Conservation (phyloP, 169 alveolate species). For the Cryptosporidium sp. region DNA sequence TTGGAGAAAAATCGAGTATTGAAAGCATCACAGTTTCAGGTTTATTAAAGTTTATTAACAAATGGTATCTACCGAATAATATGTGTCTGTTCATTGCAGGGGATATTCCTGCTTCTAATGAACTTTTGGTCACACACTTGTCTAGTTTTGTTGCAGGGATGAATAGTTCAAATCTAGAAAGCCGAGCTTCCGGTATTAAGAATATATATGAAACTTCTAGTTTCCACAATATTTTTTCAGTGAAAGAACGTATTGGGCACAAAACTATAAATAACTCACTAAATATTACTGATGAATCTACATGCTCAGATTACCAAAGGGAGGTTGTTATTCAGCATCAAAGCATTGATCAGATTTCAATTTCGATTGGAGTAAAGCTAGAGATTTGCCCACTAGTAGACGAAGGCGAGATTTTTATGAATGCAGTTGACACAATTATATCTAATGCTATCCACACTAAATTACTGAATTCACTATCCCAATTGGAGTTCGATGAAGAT, state of each 20-base stretch:
- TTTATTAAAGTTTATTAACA: constrained; percentile 25
- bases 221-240: constrained; percentile 36
- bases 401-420: constrained; percentile 62
- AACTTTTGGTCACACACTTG: constrained; percentile 25
- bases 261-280: neutral
- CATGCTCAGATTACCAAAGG: neutral
- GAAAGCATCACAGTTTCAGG: constrained; percentile 10
- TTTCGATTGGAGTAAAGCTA: constrained; percentile 45
- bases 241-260: constrained; percentile 34
- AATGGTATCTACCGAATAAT: constrained; percentile 54
- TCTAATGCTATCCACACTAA: constrained; percentile 15
- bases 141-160: constrained; percentile 25
- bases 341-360: constrained; percentile 27
- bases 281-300: neutral
- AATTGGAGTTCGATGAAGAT: neutral
- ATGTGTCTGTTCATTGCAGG: constrained; percentile 62
- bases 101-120: constrained; percentile 43
- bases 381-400: constrained; percentile 62
- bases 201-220: neutral
- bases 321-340: constrained; percentile 24
- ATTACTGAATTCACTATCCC: neutral
- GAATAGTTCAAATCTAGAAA: neutral
- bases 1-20: constrained; percentile 17
- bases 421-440: constrained; percentile 58
- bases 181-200: neutral